Base-by-base conservation (phyloP, 2,329 filamentous ascomycete species). In the Tolypocladium guangdongense region DNA sequence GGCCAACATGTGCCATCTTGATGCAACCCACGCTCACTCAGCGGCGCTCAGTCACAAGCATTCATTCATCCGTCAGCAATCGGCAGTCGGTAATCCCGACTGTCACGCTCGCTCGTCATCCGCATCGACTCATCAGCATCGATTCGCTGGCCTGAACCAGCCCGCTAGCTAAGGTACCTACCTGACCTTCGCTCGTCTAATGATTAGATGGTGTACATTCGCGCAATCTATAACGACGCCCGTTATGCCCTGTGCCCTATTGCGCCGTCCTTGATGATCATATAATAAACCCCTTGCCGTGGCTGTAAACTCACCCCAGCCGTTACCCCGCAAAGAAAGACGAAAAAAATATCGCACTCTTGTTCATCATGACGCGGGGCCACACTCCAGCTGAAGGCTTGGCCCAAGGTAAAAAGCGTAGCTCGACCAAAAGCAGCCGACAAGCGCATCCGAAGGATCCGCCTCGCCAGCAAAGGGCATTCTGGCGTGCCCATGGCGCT, bases 171-270 rank as follows among this genome's bases (percentile, higher is more conserved):
- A n/a, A n/a, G n/a, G n/a, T 47, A 47, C 36, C 47, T 27, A 27
- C 20, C 35, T n/a, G n/a, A 32, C 50, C 43, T 51, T 47, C 18
- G 37, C 41, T 43, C 50, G 39, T 45, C 41, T 51, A 52, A 39
- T 48, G 37, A 38, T 36, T 41, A 54, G 33, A 45, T 52, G 27
- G 50, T 46, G 47, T 52, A 57, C 54, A 51, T 49, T n/a, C 50
- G 46, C 45, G 50, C 56, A 54, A 51, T 54, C 52, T 54, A 56
- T 56, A 47, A 52, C n/a, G n/a, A 49, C n/a, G 33, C 54, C 37
- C 51, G 32, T 36, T 18, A 11, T 52, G 20, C 50, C 20, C 27
- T 14, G 27, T 32, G 18, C 50, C 39, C 33, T 24, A 12, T 43
- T 52, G 47, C 52, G 55, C 49, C 54, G 41, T 49, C 50, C 47